These are phyloP conservation scores for Tetracladium marchalianum DNA, from an alignment of 495 filamentous ascomycete genomes.

Conservation along the genomic window DNA sequence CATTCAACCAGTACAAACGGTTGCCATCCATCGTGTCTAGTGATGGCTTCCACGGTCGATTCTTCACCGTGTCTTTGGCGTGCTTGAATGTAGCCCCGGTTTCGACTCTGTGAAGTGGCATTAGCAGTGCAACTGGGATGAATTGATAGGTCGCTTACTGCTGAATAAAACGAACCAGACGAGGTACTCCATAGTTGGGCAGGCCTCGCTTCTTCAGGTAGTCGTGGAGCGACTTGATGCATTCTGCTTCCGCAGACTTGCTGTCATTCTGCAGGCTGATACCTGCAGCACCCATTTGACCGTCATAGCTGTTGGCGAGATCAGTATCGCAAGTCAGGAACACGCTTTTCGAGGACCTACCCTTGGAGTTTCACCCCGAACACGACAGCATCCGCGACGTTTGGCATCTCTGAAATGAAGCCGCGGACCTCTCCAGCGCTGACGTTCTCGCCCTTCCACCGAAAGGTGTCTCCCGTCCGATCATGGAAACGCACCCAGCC, in stretches of 20 bases:
- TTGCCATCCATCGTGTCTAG: neutral
- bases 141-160: no score
- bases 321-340: no score
- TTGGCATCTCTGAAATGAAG: slow-evolving; percentile 35
- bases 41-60: neutral
- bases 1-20: slow-evolving; percentile 1
- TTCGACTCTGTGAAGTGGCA: neutral
- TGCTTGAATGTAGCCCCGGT: slow-evolving; percentile 1
- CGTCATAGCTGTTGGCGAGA: slow-evolving; percentile 2
- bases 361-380: slow-evolving; percentile 37
- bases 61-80: neutral
- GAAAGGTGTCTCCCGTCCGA: slow-evolving; percentile 21
- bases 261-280: neutral
- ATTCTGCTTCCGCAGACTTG: neutral
- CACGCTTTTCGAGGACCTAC: slow-evolving; percentile 22
- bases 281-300: neutral
- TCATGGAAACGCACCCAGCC: slow-evolving; percentile 22
- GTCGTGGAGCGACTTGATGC: neutral
- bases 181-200: neutral
- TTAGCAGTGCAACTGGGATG: no score
- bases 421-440: slow-evolving; percentile 26
- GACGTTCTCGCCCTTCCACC: slow-evolving; percentile 24
- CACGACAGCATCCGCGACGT: slow-evolving; percentile 39
- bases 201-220: neutral
- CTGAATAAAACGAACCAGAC: neutral